Evolutionary conservation across 805 yeast genomes (phyloP), one percentile per base, ranked within the genome.

Genomic region (Priceomyces fermenticarens): DNA sequence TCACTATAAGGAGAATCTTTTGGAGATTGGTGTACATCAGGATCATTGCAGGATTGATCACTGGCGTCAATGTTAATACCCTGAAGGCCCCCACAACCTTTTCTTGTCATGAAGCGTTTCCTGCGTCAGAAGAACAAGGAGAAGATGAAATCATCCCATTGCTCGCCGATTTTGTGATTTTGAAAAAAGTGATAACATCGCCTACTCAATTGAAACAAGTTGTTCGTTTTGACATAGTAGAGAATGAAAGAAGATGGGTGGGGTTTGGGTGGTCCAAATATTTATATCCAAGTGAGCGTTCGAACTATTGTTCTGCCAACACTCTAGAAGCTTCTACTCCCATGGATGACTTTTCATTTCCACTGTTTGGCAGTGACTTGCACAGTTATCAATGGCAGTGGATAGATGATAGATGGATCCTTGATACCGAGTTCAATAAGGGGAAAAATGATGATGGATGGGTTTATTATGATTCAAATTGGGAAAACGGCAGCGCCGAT

Each of bases 241-340:
- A 81, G 49, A 75, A 80, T 48, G 80, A 81, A 53, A 63, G 87
- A 48, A 60, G 84, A 35, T 79, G 85, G 83, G 28, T 80, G 3
- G 84, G 81, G 0, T 44, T 80, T 12, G 86, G 85, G 5, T 80
- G 85, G 85, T 58, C 73, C 30, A 65, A 68, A 36, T 59, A 63
- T 12, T 53, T 78, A 29, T 49, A 78, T 3, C 84, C 85, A 2
- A 63, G 67, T 41, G 85, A 80, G 45, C 50, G 84, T 17, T 51
- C 77, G 1, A 61, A 67, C 13, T 80, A 61, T 48, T 76, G 82
- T 32, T 70, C 67, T 43, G 72, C 62, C 20, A 55, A 65, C 10
- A 60, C 70, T 30, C 48, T 58, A 46, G 41, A 45, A 10, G 46
- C 55, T 2, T 57, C 68, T 0, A 66, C 67, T 3, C 42, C 41